Percentiles rank a stretch among this genome's conserved stretches.
Evolutionary conservation across 108 stramenopile genomes (phyloP).

Genomic region (Skeletonema costatum): DNA sequence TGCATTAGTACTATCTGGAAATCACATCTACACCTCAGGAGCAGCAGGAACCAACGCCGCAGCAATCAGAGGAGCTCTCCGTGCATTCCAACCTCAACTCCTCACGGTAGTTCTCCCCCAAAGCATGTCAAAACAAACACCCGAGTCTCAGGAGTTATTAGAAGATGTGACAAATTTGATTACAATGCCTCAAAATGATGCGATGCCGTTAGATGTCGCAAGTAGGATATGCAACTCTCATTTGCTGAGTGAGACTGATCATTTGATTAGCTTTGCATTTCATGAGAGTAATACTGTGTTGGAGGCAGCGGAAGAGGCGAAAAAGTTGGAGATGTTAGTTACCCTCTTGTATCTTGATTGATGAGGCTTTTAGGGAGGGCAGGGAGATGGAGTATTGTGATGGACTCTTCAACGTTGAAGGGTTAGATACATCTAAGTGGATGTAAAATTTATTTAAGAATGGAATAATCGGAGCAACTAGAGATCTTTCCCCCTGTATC

Average conservation of each 20-base stretch:
- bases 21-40: conserved; percentile 93
- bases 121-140: conserved; percentile 82
- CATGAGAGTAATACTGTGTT: conserved; percentile 92
- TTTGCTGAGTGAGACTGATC: conserved; percentile 88
- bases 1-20: conserved; percentile 90
- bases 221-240: conserved; percentile 91
- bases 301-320: conserved; percentile 86
- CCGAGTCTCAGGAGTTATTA: conserved; percentile 84
- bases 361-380: not conserved
- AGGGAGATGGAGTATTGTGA: not conserved
- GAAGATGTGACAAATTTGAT: conserved; percentile 79
- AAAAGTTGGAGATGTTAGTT: conserved; percentile 88
- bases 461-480: not conserved
- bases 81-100: conserved; percentile 84
- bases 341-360: conserved; percentile 89
- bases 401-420: not conserved
- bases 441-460: not conserved
- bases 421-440: not conserved
- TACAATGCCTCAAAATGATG: conserved; percentile 87
- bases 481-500: not conserved
- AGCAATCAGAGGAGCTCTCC: conserved; percentile 87
- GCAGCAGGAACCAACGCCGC: conserved; percentile 92
- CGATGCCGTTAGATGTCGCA: conserved; percentile 82
- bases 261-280: conserved; percentile 93
- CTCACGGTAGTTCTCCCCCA: conserved; percentile 94